Conservation (phyloP, 306 rosid genomes). For the Rubus parviflorus region DNA sequence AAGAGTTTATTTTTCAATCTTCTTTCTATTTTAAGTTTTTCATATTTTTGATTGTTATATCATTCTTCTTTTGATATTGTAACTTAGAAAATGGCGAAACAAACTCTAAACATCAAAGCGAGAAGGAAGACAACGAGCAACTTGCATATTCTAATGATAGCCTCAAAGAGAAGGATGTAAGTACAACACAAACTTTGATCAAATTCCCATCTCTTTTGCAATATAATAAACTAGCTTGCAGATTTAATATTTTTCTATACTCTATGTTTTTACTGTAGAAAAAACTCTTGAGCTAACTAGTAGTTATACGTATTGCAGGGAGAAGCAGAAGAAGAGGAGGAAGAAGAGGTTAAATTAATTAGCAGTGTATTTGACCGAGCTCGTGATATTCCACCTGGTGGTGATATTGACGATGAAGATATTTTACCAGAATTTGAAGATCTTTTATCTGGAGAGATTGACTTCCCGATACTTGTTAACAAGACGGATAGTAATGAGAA, state of each 20-base stretch:
- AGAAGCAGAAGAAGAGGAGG: conserved; percentile 22
- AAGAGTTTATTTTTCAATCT: background rate
- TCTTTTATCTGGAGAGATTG: conserved; percentile 85
- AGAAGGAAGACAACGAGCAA: conserved; percentile 43
- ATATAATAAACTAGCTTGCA: conserved; percentile 15
- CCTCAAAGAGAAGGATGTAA: conserved; percentile 53
- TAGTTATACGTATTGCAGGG: conserved; percentile 38
- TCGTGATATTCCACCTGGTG: conserved; percentile 35
- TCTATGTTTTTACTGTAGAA: conserved; percentile 3
- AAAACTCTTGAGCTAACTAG: conserved; percentile 14
- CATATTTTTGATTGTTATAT: conserved; percentile 6
- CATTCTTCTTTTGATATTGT: conserved; percentile 23
- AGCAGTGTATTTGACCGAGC: conserved; percentile 73
- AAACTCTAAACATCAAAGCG: conserved; percentile 30
- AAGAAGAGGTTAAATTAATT: conserved; percentile 73
- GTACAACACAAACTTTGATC: conserved; percentile 22
- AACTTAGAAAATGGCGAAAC: conserved; percentile 53
- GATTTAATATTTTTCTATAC: background rate
- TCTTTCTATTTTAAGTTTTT: conserved; percentile 20
- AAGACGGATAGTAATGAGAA: conserved; percentile 41
- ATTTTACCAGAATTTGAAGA: conserved; percentile 73
- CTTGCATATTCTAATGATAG: conserved; percentile 46
- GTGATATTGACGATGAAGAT: conserved; percentile 55
- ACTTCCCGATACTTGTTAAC: conserved; percentile 51
- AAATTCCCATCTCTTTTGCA: conserved; percentile 8